Base-by-base conservation (phyloP, 257 asterid genomes). In the Solanum phureja region DNA sequence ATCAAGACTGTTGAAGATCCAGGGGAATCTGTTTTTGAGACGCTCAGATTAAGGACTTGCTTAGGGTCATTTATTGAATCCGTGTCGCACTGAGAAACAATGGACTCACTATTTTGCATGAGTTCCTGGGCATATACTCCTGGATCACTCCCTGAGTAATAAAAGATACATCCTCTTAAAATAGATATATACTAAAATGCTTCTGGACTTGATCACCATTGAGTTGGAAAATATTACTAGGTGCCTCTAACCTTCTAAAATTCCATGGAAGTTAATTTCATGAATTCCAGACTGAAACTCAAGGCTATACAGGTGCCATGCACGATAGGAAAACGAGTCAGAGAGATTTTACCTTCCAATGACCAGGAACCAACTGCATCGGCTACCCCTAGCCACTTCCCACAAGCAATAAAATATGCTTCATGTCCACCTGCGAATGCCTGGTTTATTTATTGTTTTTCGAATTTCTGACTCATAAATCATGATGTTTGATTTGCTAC, bases 341-440 rank as follows among this genome's bases (percentile, higher is more conserved):
- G 87, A 37, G 62, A 73, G 40, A 1, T 27, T 44, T 79, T 91
- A 95, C 99, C 99, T 89, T 95, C 92, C 33, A 94, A 88, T 76
- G 98, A 95, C 99, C 98, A 97, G 88, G 88, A 94, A 89, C 94
- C 91, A 88, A 93, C 95, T 87, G 98, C 99, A 89, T 97, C 98
- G 44, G 98, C 99, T 88, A 97, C 90, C 49, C 99, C 98, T 84
- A 95, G 64, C 99, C 99, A 97, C 87, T 93, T 92, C 86, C 89
- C 90, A 84, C 91, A 90, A 85, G 93, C 88, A 87, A 96, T 66
- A 86, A 97, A 97, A 89, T 91, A 95, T 12, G 98, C 98, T 93
- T 95, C 99, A 92, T 95, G 98, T 91, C 98, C 98, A 93, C 99
- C 98, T 93, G 98, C 92, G 93, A 92, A 97, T 88, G 90, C 97